A percentile compares a stretch with the other conserved stretches of the same genome.
Evolutionary conservation across 2,329 filamentous ascomycete genomes (phyloP).

Genomic region (Metarhizium brunneum): DNA sequence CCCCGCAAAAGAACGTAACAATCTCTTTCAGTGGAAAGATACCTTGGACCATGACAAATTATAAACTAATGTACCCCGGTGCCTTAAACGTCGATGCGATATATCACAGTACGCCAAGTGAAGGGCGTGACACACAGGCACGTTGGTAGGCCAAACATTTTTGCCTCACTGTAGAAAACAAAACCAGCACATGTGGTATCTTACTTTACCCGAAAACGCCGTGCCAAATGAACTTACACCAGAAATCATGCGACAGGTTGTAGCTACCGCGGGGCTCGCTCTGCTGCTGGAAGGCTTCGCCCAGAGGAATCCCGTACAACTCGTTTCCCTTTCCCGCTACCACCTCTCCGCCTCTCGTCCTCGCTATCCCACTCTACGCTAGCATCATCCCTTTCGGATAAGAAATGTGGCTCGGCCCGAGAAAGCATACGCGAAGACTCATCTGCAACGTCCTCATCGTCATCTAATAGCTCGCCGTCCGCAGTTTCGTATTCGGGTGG

Average conservation of each 20-base stretch:
- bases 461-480: conserved; percentile 59
- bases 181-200: conserved; percentile 10
- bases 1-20: background rate
- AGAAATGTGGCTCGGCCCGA: conserved; percentile 21
- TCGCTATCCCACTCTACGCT: conserved; percentile 34
- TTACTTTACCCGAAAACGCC: conserved; percentile 3
- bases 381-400: conserved; percentile 17
- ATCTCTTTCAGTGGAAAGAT: background rate
- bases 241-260: background rate
- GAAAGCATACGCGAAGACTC: conserved; percentile 53
- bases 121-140: background rate
- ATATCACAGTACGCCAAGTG: background rate
- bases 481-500: conserved; percentile 67
- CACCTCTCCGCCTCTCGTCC: conserved; percentile 30
- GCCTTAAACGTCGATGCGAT: background rate
- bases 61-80: too few relatives aligned
- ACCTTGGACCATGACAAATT: background rate
- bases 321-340: conserved; percentile 34
- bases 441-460: conserved; percentile 36
- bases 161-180: conserved; percentile 1
- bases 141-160: background rate
- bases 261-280: conserved; percentile 35
- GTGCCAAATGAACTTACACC: background rate
- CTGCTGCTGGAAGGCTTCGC: conserved; percentile 40
- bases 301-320: conserved; percentile 40